These are phyloP conservation scores for Rutstroemia sp. DNA, from an alignment of 2,329 filamentous ascomycete species.

Conservation along the genomic window DNA sequence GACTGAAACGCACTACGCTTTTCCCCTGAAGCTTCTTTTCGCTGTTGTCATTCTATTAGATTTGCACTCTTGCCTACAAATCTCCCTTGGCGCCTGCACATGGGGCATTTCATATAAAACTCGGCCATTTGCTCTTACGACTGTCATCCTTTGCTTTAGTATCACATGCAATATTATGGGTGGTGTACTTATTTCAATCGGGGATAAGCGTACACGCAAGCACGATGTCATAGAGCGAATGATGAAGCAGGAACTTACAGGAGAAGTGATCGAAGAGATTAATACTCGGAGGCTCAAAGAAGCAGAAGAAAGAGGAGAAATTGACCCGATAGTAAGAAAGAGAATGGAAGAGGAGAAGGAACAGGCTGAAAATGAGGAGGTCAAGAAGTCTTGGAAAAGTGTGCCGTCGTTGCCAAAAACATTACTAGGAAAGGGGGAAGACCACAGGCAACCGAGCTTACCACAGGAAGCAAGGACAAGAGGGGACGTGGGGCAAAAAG, in stretches of 20 bases:
- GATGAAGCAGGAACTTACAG: conserved; percentile 67
- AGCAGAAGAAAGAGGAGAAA: conserved; percentile 36
- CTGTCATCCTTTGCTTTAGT: conserved; percentile 70
- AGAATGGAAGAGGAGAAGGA: conserved; percentile 44
- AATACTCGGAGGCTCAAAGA: conserved; percentile 94
- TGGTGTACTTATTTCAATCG: conserved; percentile 67
- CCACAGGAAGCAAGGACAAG: conserved; percentile 16
- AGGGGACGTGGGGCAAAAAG: conserved; percentile 14
- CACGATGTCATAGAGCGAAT: conserved; percentile 75
- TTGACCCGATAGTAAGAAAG: conserved; percentile 27
- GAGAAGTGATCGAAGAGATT: conserved; percentile 55
- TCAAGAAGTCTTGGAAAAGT: conserved; percentile 22
- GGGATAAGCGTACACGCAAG: conserved; percentile 71
- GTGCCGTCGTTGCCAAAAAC: conserved; percentile 21
- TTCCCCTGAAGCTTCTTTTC: conserved; percentile 65
- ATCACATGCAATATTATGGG: conserved; percentile 71
- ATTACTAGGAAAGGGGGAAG: conserved; percentile 22
- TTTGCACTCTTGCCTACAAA: conserved; percentile 71
- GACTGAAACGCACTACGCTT: conserved; percentile 72
- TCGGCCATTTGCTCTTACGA: conserved; percentile 65
- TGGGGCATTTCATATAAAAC: conserved; percentile 68
- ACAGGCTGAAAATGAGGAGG: conserved; percentile 30
- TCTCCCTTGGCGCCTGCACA: conserved; percentile 69
- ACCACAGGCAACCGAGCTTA: conserved; percentile 21
- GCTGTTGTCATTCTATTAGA: conserved; percentile 71